Evolutionary conservation across 352 stramenopile genomes (phyloP).

Genomic region (Globisporangium carolinianum): DNA sequence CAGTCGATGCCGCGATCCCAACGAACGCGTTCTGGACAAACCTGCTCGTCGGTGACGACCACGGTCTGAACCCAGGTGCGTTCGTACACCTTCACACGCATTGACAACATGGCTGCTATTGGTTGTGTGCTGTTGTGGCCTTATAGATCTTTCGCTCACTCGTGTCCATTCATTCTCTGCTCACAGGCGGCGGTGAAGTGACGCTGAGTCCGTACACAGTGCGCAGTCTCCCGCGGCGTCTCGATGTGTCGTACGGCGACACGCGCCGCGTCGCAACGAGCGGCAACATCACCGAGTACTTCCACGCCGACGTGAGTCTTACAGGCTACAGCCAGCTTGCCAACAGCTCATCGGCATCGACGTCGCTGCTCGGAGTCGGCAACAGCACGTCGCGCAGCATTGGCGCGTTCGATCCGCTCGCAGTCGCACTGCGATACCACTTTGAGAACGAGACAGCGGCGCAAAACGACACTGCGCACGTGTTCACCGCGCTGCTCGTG

Average conservation of each 20-base stretch:
- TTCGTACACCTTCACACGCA: too few species aligned
- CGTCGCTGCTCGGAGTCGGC: conserved; percentile 40
- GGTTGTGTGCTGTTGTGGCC: too few species aligned
- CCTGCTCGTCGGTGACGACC: conserved; percentile 65
- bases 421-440: conserved; percentile 56
- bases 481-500: conserved; percentile 29
- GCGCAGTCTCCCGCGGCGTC: conserved; percentile 47
- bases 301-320: conserved; percentile 71
- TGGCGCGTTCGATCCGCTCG: conserved; percentile 58
- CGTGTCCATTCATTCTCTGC: background rate
- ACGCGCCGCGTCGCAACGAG: conserved; percentile 56
- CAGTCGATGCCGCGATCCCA: conserved; percentile 48
- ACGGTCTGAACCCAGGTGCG: conserved; percentile 51
- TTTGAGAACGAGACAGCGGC: conserved; percentile 25
- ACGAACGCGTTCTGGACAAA: conserved; percentile 91
- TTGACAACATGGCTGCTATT: too few species aligned
- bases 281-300: conserved; percentile 67
- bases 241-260: conserved; percentile 83
- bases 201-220: conserved; percentile 83
- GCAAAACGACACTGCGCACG: conserved; percentile 15
- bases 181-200: conserved; percentile 46
- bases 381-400: conserved; percentile 63
- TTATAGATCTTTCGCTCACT: too few species aligned
- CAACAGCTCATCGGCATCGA: conserved; percentile 2
- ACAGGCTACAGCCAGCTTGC: conserved; percentile 46